These are phyloP conservation scores for Blastobotrys peoriensis DNA, from an alignment of 805 yeast genomes.

Conservation along the genomic window DNA sequence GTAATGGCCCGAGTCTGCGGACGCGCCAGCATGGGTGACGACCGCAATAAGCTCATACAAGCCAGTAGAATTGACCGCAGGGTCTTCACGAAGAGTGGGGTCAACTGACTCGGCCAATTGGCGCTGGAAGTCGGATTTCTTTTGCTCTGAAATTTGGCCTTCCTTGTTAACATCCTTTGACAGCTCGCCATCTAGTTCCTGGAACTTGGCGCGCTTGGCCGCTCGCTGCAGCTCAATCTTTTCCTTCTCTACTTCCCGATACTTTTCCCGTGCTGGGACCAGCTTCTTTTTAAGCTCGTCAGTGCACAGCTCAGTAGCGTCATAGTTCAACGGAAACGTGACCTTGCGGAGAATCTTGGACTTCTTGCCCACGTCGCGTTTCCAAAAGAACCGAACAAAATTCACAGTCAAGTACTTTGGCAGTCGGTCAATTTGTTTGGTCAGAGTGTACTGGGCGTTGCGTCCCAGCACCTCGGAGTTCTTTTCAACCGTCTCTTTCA, in stretches of 20 bases:
- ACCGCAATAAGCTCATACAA: slow-evolving; percentile 78
- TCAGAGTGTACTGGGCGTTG: slow-evolving; percentile 64
- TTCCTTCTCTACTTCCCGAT: slow-evolving; percentile 69
- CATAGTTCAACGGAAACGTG: slow-evolving; percentile 80
- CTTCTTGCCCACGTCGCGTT: slow-evolving; percentile 82
- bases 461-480: slow-evolving; percentile 61
- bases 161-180: slow-evolving; percentile 32
- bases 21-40: slow-evolving; percentile 89
- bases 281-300: slow-evolving; percentile 65
- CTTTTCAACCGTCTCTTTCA: slow-evolving; percentile 74
- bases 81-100: slow-evolving; percentile 36
- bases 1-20: slow-evolving; percentile 97
- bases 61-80: slow-evolving; percentile 78
- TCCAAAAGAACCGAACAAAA: slow-evolving; percentile 94
- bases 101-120: slow-evolving; percentile 31
- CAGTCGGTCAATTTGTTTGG: slow-evolving; percentile 55
- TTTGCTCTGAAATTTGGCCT: slow-evolving; percentile 29
- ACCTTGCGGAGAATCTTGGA: slow-evolving; percentile 92
- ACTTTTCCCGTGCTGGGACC: slow-evolving; percentile 65
- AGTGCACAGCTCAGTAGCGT: slow-evolving; percentile 77
- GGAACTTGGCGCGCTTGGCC: slow-evolving; percentile 54
- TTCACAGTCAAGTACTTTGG: slow-evolving; percentile 88
- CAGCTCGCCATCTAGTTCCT: slow-evolving; percentile 27
- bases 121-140: slow-evolving; percentile 22
- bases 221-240: slow-evolving; percentile 67